phyloP scores from a whole-genome alignment of 306 rosid species.

The Macrotyloma uniflorum region DNA sequence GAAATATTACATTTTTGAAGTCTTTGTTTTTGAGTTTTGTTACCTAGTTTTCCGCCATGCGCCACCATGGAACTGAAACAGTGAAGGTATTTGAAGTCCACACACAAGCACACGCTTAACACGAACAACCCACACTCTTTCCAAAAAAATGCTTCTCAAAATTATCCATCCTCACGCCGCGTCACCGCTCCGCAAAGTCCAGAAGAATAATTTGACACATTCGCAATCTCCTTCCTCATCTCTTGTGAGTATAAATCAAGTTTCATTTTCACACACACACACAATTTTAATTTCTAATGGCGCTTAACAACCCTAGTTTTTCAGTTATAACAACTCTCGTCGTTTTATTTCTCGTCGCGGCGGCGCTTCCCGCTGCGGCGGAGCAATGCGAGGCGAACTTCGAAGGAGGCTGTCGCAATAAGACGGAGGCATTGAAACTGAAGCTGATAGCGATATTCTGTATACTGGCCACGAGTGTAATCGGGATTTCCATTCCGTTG shows the following conservation, averaged over 20 bases:
- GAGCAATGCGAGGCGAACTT: constrained; percentile 29
- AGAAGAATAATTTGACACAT: no score
- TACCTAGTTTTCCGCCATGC: no score
- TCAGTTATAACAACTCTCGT: background rate
- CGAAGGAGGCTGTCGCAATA: constrained; percentile 46
- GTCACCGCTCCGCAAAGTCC: no score
- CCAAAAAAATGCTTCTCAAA: no score
- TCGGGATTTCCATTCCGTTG: constrained; percentile 52
- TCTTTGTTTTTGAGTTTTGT: no score
- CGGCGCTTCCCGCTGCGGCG: background rate
- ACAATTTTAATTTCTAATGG: background rate
- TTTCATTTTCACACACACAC: no score
- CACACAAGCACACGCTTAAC: background rate
- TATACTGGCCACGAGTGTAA: constrained; percentile 51
- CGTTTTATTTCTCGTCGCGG: background rate
- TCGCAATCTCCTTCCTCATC: no score
- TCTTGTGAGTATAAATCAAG: no score
- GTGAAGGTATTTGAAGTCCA: background rate
- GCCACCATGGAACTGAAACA: background rate
- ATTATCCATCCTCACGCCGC: no score
- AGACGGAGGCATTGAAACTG: constrained; percentile 34
- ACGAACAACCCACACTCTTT: background rate
- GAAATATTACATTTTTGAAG: no score
- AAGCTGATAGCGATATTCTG: constrained; percentile 56
- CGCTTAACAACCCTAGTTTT: background rate